Percentiles rank a stretch among this genome's conserved stretches.
These are phyloP conservation scores for Thinopyrum obtusiflorum DNA, from an alignment of 202 grass and related monocot genomes.

Conservation along the genomic window DNA sequence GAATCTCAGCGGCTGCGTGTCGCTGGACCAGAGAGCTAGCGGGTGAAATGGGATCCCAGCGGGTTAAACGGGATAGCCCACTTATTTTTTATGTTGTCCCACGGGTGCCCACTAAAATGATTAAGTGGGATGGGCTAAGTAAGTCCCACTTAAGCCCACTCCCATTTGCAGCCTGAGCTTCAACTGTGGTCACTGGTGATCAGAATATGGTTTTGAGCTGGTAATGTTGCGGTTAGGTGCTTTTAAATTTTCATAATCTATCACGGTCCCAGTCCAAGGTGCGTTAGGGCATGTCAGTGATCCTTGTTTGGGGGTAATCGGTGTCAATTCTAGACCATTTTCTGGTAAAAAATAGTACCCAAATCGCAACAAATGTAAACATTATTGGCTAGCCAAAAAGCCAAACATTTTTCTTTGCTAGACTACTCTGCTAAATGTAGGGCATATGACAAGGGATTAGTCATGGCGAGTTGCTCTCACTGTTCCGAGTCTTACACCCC, in stretches of 20 bases:
- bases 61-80: too few species aligned
- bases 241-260: background rate
- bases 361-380: background rate
- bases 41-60: too few species aligned
- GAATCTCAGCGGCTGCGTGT: constrained; percentile 57
- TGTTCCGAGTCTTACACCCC: too few species aligned
- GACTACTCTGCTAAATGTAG: background rate
- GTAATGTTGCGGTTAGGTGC: background rate
- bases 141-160: too few species aligned
- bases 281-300: background rate
- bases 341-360: background rate
- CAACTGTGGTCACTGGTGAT: background rate
- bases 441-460: background rate
- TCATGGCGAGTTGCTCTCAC: background rate
- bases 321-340: background rate
- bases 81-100: too few species aligned
- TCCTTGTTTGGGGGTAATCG: background rate
- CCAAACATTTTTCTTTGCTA: background rate
- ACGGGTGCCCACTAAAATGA: too few species aligned
- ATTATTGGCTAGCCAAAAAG: background rate
- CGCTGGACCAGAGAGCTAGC: constrained; percentile 28
- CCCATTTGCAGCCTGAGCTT: too few species aligned
- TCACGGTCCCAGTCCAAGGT: background rate
- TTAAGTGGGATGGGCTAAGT: too few species aligned
- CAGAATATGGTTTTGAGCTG: background rate